Evolutionary conservation across 2,329 filamentous ascomycete genomes (phyloP).

Genomic region (Penicillium thymicola): DNA sequence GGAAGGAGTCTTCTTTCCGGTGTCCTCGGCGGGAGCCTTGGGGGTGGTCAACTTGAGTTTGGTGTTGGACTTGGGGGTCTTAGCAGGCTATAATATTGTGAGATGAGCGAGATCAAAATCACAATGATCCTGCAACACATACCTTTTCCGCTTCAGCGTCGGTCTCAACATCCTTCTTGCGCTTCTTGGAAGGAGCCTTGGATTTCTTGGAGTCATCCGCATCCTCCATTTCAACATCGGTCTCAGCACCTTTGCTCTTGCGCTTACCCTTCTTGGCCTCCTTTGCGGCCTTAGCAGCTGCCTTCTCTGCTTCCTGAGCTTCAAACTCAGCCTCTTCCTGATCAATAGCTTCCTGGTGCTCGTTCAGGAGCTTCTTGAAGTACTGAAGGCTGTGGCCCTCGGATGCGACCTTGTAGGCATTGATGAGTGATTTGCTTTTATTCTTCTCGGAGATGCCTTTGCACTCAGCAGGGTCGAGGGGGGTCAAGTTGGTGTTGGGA

Average conservation of each 20-base stretch:
- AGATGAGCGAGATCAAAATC: conserved; percentile 4
- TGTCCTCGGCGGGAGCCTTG: conserved; percentile 55
- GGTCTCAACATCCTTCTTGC: conserved; percentile 67
- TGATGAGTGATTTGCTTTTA: conserved; percentile 77
- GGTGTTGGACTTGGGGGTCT: conserved; percentile 62
- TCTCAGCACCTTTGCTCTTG: conserved; percentile 49
- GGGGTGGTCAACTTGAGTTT: conserved; percentile 53
- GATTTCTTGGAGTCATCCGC: conserved; percentile 50
- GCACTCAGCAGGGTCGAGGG: conserved; percentile 71
- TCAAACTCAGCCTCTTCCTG: conserved; percentile 50
- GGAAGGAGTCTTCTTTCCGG: conserved; percentile 46
- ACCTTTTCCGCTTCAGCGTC: conserved; percentile 71
- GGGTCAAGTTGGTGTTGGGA: conserved; percentile 74
- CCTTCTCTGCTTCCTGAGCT: conserved; percentile 59
- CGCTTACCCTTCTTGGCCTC: conserved; percentile 49
- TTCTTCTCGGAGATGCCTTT: conserved; percentile 62
- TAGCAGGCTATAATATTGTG: conserved; percentile 50
- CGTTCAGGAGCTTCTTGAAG: conserved; percentile 74
- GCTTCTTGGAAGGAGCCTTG: conserved; percentile 64
- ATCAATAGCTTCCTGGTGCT: conserved; percentile 55
- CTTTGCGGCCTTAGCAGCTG: conserved; percentile 51
- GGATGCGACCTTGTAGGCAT: conserved; percentile 75
- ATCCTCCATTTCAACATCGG: conserved; percentile 54
- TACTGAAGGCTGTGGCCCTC: conserved; percentile 73
- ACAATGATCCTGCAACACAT: conserved; percentile 25